phyloP scores from a whole-genome alignment of 1,139 yeast genomes.

The Kluyveromyces sp. region DNA sequence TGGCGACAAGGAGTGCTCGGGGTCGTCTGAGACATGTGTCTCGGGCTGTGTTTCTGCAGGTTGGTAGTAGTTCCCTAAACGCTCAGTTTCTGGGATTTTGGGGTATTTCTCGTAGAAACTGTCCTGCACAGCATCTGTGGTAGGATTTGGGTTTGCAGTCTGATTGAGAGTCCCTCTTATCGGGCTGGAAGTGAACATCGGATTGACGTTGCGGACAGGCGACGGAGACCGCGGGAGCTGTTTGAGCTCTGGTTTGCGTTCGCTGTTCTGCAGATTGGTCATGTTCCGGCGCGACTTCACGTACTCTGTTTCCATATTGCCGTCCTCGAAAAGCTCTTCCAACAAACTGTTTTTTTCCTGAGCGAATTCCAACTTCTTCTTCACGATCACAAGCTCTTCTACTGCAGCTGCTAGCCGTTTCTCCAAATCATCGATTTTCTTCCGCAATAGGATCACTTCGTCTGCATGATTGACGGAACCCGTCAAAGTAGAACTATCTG shows the following conservation, averaged over 20 bases:
- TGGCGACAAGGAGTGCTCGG: conserved; percentile 24
- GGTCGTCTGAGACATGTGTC: conserved; percentile 6
- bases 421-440: conserved; percentile 46
- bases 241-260: conserved; percentile 21
- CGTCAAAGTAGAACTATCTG: neutral
- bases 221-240: conserved; percentile 26
- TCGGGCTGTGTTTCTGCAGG: conserved; percentile 7
- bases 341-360: conserved; percentile 27
- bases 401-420: conserved; percentile 54
- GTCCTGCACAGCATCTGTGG: conserved; percentile 2
- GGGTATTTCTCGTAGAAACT: conserved; percentile 29
- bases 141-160: conserved; percentile 4
- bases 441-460: conserved; percentile 17
- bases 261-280: conserved; percentile 25
- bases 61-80: conserved; percentile 9
- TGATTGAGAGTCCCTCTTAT: conserved; percentile 15
- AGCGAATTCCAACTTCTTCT: conserved; percentile 47
- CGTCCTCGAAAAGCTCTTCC: conserved; percentile 29
- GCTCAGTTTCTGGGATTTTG: conserved; percentile 28
- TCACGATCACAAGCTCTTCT: conserved; percentile 55
- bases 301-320: conserved; percentile 29
- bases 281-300: conserved; percentile 30
- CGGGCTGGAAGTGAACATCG: conserved; percentile 32
- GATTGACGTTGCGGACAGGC: conserved; percentile 27
- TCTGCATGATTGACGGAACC: conserved; percentile 11